These are phyloP conservation scores for Phoma herbarum DNA, from an alignment of 2,329 filamentous ascomycete species.

Conservation along the genomic window DNA sequence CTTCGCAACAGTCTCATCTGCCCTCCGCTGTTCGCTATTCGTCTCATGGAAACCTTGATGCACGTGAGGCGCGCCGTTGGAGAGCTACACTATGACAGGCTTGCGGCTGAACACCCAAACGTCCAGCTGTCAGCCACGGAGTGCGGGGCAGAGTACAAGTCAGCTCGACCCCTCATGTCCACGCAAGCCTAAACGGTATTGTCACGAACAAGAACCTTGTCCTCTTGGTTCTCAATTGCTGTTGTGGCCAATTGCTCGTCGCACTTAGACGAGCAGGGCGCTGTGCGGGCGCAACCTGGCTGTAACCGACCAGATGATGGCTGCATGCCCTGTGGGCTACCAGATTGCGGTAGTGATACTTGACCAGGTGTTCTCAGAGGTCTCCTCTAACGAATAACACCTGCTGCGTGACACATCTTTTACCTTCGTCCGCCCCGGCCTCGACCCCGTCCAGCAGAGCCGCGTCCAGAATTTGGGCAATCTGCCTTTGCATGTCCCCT, in stretches of 20 bases:
- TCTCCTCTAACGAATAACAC: neutral
- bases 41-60: neutral
- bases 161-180: slow-evolving; percentile 5
- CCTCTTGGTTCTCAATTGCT: neutral
- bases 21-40: neutral
- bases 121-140: neutral
- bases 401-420: neutral
- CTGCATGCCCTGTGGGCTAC: neutral
- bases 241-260: neutral
- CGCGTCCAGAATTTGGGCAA: slow-evolving; percentile 57
- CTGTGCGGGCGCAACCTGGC: neutral
- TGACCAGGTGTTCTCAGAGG: neutral
- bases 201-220: neutral
- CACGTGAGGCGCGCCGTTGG: slow-evolving; percentile 2
- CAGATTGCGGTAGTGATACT: neutral
- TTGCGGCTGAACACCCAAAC: slow-evolving; percentile 10
- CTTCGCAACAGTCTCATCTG: neutral
- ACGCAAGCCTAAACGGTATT: neutral
- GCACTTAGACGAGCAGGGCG: neutral
- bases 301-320: neutral
- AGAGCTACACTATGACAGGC: neutral
- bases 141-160: slow-evolving; percentile 9
- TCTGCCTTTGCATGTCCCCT: slow-evolving; percentile 67
- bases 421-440: slow-evolving; percentile 36
- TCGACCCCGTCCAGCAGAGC: slow-evolving; percentile 37